Base-by-base conservation (phyloP, 257 asterid genomes). In the Cordia subcordata region DNA sequence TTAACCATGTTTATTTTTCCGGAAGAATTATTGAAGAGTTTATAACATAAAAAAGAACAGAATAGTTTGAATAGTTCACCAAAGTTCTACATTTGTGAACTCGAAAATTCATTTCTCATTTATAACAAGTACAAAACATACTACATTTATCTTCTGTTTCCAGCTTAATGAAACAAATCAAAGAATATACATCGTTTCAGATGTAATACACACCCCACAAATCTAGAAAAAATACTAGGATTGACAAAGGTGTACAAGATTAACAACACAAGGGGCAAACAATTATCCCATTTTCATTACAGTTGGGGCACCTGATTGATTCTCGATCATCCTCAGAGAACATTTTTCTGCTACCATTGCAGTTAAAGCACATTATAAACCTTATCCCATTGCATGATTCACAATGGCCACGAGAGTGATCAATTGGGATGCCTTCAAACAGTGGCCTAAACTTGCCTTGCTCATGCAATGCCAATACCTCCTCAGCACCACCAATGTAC, bases 401-500 rank as follows among this genome's bases (percentile, higher is more conserved):
- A 60, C 99, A 93, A 0, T 79, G 80, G 5, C 77, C 81, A 58
- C 72, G 73, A 32, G 64, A 66, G 3, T 63, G 46, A 54, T 81
- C 84, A 23, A 71, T 46, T 0, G 92, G 84, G 23, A 93, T 80
- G 19, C 96, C 99, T 49, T 74, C 84, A 49, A 93, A 61, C n/a
- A 93, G 68, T 51, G 92, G 84, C 84, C 70, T 86, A 45, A 93
- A 73, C 72, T 53, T 81, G 23, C 96, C 99, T 46, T 83, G 87
- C 50, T 93, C 99, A 49, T 89, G 96, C 70, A 93, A 69, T 40
- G 74, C 69, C 74, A 80, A 35, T 5, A 86, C 97, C 72, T 89
- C 85, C 20, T 87, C 99, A 8, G 89, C 95, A 64, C 97, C 99
- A 4, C 99, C 99, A 22, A 93, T 75, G 78, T 86, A 85, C 66